Base-by-base conservation (phyloP, 441 rosid species). In the Populus hybrid region DNA sequence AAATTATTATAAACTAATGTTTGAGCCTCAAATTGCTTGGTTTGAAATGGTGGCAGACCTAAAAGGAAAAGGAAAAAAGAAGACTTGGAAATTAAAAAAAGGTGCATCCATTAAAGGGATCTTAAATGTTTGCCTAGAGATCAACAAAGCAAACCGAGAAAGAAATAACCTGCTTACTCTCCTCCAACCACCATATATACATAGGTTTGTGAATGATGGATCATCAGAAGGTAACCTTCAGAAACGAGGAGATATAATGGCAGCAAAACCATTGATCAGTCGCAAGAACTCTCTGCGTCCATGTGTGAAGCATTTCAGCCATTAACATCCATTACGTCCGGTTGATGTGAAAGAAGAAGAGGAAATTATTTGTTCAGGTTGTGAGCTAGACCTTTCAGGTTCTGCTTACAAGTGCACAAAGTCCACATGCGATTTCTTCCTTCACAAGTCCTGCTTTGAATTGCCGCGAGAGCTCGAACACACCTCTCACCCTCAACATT, bases 401-500 rank as follows among this genome's bases (percentile, higher is more conserved):
- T 69, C 82, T 63, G 84, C 85, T 72, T 87, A 80, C 75, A 83
- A 77, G 46, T 85, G 90, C 61, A 79, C 74, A 18, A 75, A 75
- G 64, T 75, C 81, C 28, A 36, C 20, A 7, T 74, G 74, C 16
- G 81, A 74, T 1, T 74, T 69, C 59, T 75, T 59, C 21, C 78
- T 79, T 50, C 84, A 76, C 69, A 67, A 69, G 34, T 69, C 75
- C n/a, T 79, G 84, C 78, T 79, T 82, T 61, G 74, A 71, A 18
- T 18, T 82, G 6, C 79, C 79, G 1, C 21, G 71, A 20, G 36
- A 65, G 42, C 76, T 78, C 30, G 32, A 78, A 50, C 79, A 78
- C 65, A 59, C 12, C 12, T 78, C 81, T 24, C 78, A 79, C 70
- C 38, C 68, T 63, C 57, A 69, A 0, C 80, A 82, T 18, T 28